Evolutionary conservation across 2,329 filamentous ascomycete species (phyloP), one percentile per base, ranked within the genome.

Genomic region (Magnaporthales sp.): DNA sequence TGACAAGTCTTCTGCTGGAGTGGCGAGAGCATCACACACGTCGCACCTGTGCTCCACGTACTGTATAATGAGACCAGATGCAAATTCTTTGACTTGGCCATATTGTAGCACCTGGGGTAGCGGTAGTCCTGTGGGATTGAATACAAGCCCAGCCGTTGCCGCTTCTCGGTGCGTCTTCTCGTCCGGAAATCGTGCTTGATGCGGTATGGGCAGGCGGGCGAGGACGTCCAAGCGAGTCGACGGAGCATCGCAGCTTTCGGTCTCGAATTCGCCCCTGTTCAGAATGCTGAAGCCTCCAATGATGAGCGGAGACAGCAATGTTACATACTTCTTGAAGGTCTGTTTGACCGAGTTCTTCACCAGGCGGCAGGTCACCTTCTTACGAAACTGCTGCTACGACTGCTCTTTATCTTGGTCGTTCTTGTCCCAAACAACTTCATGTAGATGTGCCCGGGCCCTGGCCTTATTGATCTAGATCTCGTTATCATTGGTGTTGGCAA

Each of bases 51-150:
- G 4, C 11, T 26, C 11, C 58, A 77, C 71, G 56, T 77, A 77
- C 2, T 79, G 73, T 73, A 78, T 78, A 30, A 79, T 76, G 27
- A 78, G 76, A 58, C 78, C 78, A 0, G 76, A 75, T 0, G 77
- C 76, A 10, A 78, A 67, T 0, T 77, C 74, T 2, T 67, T 70
- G 3, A 71, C 72, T 6, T 68, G 73, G 1, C 73, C 75, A 64
- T 70, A 74, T 66, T 76, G 68, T 62, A 76, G 74, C 27, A 78
- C 68, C 2, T 73, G 62, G 1, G 76, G 74, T 0, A 79, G 72
- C 0, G 75, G 77, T 27, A 79, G 77, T 1, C 72, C 74, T 2
- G 75, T 79, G 1, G 77, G 69, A 0, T 66, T 70, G 0, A 71
- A 71, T 26, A 79, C 46, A 67, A 74, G 76, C 24, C 72, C 72